A percentile compares a stretch with the other conserved stretches of the same genome.
Conservation (phyloP, 2,329 filamentous ascomycete genomes). For the Calonectria pauciramosa region DNA sequence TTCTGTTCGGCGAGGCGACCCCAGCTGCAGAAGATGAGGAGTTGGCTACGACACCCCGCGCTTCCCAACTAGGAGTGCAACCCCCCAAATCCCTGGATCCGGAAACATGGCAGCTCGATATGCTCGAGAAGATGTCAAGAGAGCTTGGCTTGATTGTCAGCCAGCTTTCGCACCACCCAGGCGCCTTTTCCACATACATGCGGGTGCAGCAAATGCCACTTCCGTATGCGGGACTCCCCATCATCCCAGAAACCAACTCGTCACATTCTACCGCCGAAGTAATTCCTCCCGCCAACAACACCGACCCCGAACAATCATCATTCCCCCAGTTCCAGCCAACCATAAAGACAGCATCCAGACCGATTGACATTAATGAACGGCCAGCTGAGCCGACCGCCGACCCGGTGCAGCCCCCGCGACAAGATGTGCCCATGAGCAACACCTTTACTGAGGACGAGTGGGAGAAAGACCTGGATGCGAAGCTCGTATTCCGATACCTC, state of each 20-base stretch:
- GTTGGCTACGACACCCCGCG: constrained; percentile 62
- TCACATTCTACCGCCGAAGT: constrained; percentile 47
- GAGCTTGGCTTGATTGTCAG: constrained; percentile 89
- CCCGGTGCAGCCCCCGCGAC: constrained; percentile 34
- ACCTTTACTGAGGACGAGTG: constrained; percentile 83
- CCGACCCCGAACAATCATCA: constrained; percentile 38
- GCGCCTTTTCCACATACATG: constrained; percentile 87
- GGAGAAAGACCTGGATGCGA: constrained; percentile 92
- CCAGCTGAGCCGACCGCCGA: constrained; percentile 39
- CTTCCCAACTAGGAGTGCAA: constrained; percentile 51
- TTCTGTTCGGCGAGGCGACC: constrained; percentile 88
- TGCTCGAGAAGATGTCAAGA: constrained; percentile 86
- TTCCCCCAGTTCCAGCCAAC: constrained; percentile 63
- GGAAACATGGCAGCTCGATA: constrained; percentile 78
- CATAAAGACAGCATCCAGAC: constrained; percentile 53
- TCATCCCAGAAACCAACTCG: constrained; percentile 67
- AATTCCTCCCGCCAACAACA: constrained; percentile 33
- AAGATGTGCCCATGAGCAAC: constrained; percentile 45
- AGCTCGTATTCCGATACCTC: constrained; percentile 91
- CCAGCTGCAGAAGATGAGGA: constrained; percentile 65
- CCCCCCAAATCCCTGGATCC: constrained; percentile 49
- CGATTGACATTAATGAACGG: constrained; percentile 54
- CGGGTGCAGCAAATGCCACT: constrained; percentile 74
- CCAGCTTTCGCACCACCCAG: constrained; percentile 84
- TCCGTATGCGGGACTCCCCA: constrained; percentile 83